Evolutionary conservation across 2,329 filamentous ascomycete genomes (phyloP).

Genomic region (Apiospora arundinis): DNA sequence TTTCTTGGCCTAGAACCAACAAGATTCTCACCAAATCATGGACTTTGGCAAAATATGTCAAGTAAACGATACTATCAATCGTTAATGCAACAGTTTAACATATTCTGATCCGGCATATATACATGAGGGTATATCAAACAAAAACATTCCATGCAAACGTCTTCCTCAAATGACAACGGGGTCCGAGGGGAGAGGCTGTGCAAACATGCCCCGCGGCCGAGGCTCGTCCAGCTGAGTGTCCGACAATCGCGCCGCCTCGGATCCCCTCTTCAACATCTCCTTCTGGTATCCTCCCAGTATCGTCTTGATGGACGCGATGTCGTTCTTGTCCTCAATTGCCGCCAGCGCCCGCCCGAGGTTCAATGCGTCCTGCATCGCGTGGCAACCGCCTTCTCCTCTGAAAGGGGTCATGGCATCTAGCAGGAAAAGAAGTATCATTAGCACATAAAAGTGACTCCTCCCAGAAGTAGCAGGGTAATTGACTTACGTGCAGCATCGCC

Average conservation of each 20-base stretch:
- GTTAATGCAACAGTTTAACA: too few species aligned
- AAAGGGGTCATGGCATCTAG: slow-evolving; percentile 24
- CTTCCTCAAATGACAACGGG: not conserved
- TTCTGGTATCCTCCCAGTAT: slow-evolving; percentile 35
- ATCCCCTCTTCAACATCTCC: slow-evolving; percentile 36
- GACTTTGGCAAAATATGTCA: too few species aligned
- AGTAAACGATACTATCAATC: too few species aligned
- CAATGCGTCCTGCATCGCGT: slow-evolving; percentile 57
- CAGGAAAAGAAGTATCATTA: not conserved
- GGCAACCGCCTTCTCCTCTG: slow-evolving; percentile 34
- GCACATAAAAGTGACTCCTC: not conserved
- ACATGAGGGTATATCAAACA: not conserved
- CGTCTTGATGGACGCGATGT: slow-evolving; percentile 24
- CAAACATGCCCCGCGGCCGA: not conserved
- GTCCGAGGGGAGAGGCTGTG: not conserved
- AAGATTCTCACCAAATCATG: too few species aligned
- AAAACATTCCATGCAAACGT: not conserved
- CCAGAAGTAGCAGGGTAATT: not conserved
- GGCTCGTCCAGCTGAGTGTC: slow-evolving; percentile 18
- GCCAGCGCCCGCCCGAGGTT: slow-evolving; percentile 35
- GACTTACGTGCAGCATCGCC: slow-evolving; percentile 33
- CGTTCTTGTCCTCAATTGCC: slow-evolving; percentile 27
- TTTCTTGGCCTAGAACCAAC: too few species aligned
- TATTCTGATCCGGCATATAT: too few species aligned
- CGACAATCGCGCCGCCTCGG: slow-evolving; percentile 32